Evolutionary conservation across 1,139 yeast species (phyloP).

Genomic region (Starmera stellimalicola): DNA sequence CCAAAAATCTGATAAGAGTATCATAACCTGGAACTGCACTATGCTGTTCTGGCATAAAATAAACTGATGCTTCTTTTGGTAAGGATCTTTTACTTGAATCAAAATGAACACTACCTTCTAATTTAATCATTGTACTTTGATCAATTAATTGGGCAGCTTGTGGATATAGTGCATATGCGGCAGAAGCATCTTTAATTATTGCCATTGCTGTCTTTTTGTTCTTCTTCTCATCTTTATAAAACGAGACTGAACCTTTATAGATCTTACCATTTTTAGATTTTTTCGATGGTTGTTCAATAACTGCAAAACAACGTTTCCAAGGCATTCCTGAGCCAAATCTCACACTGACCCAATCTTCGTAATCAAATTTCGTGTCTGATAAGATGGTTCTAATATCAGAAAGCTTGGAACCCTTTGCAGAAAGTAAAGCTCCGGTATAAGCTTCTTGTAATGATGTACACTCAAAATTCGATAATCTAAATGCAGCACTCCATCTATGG

Average conservation of each 20-base stretch:
- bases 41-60: slow-evolving; percentile 92
- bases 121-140: slow-evolving; percentile 76
- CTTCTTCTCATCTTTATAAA: slow-evolving; percentile 61
- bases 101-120: slow-evolving; percentile 75
- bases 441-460: slow-evolving; percentile 82
- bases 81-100: slow-evolving; percentile 43
- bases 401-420: slow-evolving; percentile 78
- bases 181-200: slow-evolving; percentile 55
- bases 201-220: slow-evolving; percentile 77
- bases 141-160: slow-evolving; percentile 73
- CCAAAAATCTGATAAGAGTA: slow-evolving; percentile 76
- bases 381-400: slow-evolving; percentile 80
- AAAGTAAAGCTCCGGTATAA: slow-evolving; percentile 85
- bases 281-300: slow-evolving; percentile 64
- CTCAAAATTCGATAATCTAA: slow-evolving; percentile 73
- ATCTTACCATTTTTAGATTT: slow-evolving; percentile 25
- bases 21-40: slow-evolving; percentile 92
- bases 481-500: slow-evolving; percentile 67
- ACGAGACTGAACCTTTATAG: slow-evolving; percentile 47
- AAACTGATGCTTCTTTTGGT: slow-evolving; percentile 71
- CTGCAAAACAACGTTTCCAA: slow-evolving; percentile 91
- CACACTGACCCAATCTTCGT: slow-evolving; percentile 92
- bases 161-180: slow-evolving; percentile 92
- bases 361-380: slow-evolving; percentile 76
- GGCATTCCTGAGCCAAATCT: slow-evolving; percentile 97